These are phyloP conservation scores for Suillus clintonianus DNA, from an alignment of 768 basidiomycete genomes.

Conservation along the genomic window DNA sequence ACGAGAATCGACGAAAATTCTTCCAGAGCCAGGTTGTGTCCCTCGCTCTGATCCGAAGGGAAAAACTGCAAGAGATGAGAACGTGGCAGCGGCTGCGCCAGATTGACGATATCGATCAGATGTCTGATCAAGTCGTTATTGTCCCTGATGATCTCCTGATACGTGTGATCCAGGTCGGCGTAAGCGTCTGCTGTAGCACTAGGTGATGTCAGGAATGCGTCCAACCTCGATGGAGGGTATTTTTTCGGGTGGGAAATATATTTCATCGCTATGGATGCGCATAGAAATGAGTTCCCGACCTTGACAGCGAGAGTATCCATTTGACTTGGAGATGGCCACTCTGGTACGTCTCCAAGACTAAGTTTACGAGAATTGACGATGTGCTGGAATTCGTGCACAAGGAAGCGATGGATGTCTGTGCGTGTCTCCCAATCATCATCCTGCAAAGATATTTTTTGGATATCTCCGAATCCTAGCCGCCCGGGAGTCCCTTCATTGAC, in stretches of 20 bases:
- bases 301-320: neutral
- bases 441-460: neutral
- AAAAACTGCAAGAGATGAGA: neutral
- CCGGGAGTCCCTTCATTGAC: too few species aligned
- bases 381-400: neutral
- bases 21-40: neutral
- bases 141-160: neutral
- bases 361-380: neutral
- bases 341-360: neutral
- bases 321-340: neutral
- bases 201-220: neutral
- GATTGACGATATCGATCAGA: neutral
- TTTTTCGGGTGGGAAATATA: neutral
- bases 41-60: neutral
- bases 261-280: neutral
- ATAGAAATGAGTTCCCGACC: neutral
- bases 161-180: neutral
- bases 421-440: neutral
- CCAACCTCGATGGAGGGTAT: neutral
- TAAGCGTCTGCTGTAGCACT: neutral
- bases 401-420: neutral
- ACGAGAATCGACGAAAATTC: neutral
- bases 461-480: neutral
- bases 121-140: neutral
- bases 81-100: neutral